phyloP scores from a whole-genome alignment of 148 eudicot species.

The Drosera capensis region DNA sequence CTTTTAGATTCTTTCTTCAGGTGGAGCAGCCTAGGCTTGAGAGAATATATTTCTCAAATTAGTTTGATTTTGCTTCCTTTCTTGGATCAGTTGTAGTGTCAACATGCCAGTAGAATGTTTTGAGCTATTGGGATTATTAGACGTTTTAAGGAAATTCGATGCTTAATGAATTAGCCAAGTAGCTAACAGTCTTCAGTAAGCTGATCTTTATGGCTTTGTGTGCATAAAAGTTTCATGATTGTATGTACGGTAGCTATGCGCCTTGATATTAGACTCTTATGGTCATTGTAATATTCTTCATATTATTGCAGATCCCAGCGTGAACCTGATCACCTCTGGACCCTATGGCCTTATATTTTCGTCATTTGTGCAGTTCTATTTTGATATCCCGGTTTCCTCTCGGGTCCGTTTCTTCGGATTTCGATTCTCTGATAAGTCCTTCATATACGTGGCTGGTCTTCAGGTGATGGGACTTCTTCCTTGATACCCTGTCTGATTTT shows the following conservation, averaged over 20 bases:
- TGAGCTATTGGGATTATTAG: too few species aligned
- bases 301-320: conserved; percentile 54
- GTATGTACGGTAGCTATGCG: not conserved
- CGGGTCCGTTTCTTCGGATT: conserved; percentile 64
- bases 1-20: too few species aligned
- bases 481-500: not conserved
- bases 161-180: too few species aligned
- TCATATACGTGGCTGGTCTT: conserved; percentile 93
- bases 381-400: conserved; percentile 88
- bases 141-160: too few species aligned
- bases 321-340: conserved; percentile 56
- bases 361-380: conserved; percentile 78
- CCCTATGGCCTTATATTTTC: conserved; percentile 91
- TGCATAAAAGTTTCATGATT: too few species aligned
- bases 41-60: too few species aligned
- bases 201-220: too few species aligned
- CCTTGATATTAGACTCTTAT: not conserved
- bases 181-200: too few species aligned
- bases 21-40: too few species aligned
- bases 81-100: too few species aligned
- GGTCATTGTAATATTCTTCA: not conserved
- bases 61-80: too few species aligned
- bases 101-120: too few species aligned
- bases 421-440: conserved; percentile 86
- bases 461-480: conserved; percentile 69